These are phyloP conservation scores for Yarrowia deformans DNA, from an alignment of 805 yeast species.

Conservation along the genomic window DNA sequence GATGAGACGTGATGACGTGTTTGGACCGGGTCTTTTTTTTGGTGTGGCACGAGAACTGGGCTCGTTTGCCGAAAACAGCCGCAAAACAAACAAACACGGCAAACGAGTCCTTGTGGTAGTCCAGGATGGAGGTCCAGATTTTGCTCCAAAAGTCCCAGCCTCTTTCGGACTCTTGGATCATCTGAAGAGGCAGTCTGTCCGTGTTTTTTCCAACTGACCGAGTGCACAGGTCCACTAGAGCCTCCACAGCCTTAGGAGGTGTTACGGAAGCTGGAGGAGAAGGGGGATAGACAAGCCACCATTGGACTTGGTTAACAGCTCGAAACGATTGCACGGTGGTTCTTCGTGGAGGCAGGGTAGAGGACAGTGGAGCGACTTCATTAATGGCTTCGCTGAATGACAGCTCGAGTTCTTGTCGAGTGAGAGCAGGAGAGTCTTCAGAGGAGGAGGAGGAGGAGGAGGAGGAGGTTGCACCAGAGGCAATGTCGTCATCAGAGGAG, in stretches of 20 bases:
- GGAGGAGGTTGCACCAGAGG: no score
- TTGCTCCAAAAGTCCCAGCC: slow-evolving; percentile 7
- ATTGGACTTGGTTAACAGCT: neutral
- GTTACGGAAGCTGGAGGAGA: neutral
- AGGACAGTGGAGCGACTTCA: neutral
- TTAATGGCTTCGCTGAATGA: no score
- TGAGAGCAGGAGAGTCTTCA: no score
- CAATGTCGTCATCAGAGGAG: no score
- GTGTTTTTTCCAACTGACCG: neutral
- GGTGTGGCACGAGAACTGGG: neutral
- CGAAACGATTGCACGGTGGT: no score
- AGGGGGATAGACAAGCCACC: neutral
- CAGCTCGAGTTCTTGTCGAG: no score
- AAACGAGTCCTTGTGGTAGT: slow-evolving; percentile 8
- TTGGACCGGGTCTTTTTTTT: neutral
- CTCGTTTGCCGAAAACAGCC: neutral
- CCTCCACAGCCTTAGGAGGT: neutral
- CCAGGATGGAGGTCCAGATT: neutral
- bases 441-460: no score
- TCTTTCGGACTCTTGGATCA: neutral
- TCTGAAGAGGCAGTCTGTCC: neutral
- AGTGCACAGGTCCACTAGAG: neutral
- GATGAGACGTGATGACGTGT: neutral
- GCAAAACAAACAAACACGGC: neutral
- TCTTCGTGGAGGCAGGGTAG: no score